phyloP scores from a whole-genome alignment of 371 early-diverging fungal species.

The Phascolomyces articulosus region DNA sequence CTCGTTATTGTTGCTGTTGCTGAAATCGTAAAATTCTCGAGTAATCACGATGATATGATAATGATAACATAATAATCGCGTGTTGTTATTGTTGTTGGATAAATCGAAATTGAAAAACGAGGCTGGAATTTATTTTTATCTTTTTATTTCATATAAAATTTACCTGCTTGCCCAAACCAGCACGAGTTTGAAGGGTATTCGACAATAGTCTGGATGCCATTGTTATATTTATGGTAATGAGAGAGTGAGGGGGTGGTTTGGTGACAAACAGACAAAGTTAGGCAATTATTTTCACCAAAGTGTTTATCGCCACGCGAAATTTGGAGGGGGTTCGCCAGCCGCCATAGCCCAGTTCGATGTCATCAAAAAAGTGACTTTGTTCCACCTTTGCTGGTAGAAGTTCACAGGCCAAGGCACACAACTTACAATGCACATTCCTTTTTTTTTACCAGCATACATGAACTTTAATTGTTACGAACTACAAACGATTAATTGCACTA shows the following conservation, averaged over 20 bases:
- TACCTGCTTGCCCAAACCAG: slow-evolving; percentile 27
- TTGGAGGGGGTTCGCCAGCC: background rate
- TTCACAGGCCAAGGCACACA: too few species aligned
- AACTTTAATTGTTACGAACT: too few species aligned
- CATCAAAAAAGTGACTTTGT: slow-evolving; percentile 1
- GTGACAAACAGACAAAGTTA: background rate
- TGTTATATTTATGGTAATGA: slow-evolving; percentile 2
- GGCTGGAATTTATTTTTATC: background rate
- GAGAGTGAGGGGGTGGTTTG: slow-evolving; percentile 14
- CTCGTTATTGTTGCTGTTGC: background rate
- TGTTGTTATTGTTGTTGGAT: background rate
- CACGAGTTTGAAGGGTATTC: slow-evolving; percentile 24
- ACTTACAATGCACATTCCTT: too few species aligned
- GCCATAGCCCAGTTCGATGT: background rate
- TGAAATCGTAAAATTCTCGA: too few species aligned
- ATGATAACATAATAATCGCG: background rate
- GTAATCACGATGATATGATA: background rate
- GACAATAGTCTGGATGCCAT: slow-evolving; percentile 31
- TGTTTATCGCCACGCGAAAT: slow-evolving; percentile 7
- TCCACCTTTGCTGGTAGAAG: too few species aligned
- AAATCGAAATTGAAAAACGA: background rate
- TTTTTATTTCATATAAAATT: background rate
- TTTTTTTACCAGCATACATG: too few species aligned
- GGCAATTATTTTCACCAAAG: background rate
- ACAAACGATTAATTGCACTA: too few species aligned